Evolutionary conservation across 2,329 filamentous ascomycete genomes (phyloP).

Genomic region (Colletotrichum kahawae): DNA sequence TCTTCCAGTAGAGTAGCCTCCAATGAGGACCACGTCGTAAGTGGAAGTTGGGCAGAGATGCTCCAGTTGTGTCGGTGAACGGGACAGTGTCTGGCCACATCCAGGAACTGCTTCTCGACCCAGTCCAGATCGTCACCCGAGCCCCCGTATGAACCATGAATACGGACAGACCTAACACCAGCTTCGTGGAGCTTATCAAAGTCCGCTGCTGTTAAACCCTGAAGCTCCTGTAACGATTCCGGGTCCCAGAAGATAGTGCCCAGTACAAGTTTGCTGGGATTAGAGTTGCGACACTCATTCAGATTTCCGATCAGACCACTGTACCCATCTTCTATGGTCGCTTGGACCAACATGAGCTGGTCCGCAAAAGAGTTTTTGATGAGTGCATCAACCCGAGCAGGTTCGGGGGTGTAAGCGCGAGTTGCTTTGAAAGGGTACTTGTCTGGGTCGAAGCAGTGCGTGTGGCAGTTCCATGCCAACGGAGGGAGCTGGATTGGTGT

Average conservation of each 20-base stretch:
- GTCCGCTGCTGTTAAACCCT: background rate
- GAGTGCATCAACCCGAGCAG: background rate
- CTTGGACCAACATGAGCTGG: background rate
- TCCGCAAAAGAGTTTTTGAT: background rate
- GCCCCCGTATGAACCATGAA: conserved; percentile 1
- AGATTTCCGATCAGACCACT: background rate
- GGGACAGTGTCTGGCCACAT: background rate
- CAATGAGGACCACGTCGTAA: background rate
- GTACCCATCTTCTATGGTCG: background rate
- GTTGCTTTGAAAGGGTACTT: background rate
- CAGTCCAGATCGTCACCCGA: background rate
- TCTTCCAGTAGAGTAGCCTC: background rate
- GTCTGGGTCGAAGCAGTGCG: background rate
- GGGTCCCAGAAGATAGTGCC: background rate
- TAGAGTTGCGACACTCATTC: background rate
- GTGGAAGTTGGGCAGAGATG: background rate
- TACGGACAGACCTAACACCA: background rate
- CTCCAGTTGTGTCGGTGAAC: background rate
- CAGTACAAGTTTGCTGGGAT: background rate
- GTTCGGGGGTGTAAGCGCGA: background rate
- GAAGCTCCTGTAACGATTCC: background rate
- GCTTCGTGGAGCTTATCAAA: background rate
- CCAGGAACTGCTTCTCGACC: background rate
- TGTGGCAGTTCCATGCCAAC: background rate
- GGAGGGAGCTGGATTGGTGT: background rate